Conservation (phyloP, 805 yeast species). For the Saturnispora sekii region DNA sequence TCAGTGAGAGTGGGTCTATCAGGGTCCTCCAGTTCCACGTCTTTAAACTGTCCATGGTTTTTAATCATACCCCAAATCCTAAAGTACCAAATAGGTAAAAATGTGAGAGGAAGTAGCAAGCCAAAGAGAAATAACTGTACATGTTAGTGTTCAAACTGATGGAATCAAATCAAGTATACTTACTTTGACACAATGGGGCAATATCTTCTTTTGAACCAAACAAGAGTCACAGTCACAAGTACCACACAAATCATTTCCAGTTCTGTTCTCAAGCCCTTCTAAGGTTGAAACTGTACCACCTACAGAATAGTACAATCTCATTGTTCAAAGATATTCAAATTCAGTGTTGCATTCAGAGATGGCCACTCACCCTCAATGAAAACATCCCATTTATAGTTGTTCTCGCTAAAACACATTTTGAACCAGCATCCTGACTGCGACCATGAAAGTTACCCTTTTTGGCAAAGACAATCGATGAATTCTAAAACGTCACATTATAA, state of each 20-base stretch:
- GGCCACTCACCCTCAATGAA: not conserved
- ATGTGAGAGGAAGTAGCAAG: conserved; percentile 5
- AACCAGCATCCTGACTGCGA: too few species aligned
- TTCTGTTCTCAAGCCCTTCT: not conserved
- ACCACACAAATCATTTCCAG: not conserved
- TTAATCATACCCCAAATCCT: not conserved
- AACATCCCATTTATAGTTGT: too few species aligned
- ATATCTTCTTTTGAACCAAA: not conserved
- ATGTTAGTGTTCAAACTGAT: not conserved
- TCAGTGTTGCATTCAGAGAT: not conserved
- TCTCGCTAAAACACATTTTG: too few species aligned
- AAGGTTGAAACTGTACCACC: conserved; percentile 5
- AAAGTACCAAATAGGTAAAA: conserved; percentile 6
- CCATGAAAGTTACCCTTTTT: conserved; percentile 4
- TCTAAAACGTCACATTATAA: too few species aligned
- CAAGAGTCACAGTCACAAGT: conserved; percentile 10
- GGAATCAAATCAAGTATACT: not conserved
- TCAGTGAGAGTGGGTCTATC: not conserved
- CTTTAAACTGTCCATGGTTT: not conserved
- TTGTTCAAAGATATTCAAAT: not conserved
- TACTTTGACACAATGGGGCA: conserved; percentile 8
- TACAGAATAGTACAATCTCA: conserved; percentile 4
- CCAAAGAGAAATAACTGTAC: conserved; percentile 11
- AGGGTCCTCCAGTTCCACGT: not conserved
- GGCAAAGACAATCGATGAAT: conserved; percentile 2